Evolutionary conservation across 1,284 basidiomycete genomes (phyloP).

Genomic region (Ustilago tritici): DNA sequence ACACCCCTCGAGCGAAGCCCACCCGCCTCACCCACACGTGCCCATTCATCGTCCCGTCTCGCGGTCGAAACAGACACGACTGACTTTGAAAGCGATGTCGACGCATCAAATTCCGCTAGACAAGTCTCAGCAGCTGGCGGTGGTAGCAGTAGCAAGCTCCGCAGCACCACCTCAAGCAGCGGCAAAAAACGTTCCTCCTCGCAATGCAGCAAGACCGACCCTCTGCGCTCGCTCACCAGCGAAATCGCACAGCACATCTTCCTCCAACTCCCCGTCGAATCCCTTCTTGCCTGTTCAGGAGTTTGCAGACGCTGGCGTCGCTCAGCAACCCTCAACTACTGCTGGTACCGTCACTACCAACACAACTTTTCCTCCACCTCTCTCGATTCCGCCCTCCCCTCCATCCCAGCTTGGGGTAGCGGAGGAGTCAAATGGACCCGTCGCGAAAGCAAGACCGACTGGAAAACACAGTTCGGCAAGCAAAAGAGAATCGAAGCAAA

Average conservation of each 20-base stretch:
- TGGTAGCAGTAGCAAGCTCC: slow-evolving; percentile 17
- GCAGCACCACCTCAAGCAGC: slow-evolving; percentile 4
- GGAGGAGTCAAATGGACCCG: slow-evolving; percentile 62
- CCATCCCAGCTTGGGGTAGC: slow-evolving; percentile 40
- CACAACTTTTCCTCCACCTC: slow-evolving; percentile 32
- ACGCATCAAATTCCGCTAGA: slow-evolving; percentile 7
- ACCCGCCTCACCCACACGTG: slow-evolving; percentile 41
- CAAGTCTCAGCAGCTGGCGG: background rate
- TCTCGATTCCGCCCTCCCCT: slow-evolving; percentile 25
- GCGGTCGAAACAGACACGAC: slow-evolving; percentile 46
- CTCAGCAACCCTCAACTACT: slow-evolving; percentile 64
- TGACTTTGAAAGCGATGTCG: slow-evolving; percentile 41
- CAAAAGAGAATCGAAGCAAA: slow-evolving; percentile 42
- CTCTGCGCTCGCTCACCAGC: slow-evolving; percentile 50
- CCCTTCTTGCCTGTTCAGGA: slow-evolving; percentile 52
- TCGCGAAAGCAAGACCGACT: slow-evolving; percentile 62
- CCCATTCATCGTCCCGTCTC: slow-evolving; percentile 36
- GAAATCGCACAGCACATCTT: slow-evolving; percentile 67
- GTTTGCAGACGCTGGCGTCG: slow-evolving; percentile 59
- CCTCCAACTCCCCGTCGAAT: slow-evolving; percentile 54
- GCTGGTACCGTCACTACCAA: slow-evolving; percentile 58
- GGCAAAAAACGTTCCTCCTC: slow-evolving; percentile 19
- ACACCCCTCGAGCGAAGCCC: slow-evolving; percentile 50
- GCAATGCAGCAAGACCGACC: slow-evolving; percentile 55
- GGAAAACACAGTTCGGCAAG: slow-evolving; percentile 56